Base-by-base conservation (phyloP, 805 yeast genomes). In the Schwanniomyces occidentalis region DNA sequence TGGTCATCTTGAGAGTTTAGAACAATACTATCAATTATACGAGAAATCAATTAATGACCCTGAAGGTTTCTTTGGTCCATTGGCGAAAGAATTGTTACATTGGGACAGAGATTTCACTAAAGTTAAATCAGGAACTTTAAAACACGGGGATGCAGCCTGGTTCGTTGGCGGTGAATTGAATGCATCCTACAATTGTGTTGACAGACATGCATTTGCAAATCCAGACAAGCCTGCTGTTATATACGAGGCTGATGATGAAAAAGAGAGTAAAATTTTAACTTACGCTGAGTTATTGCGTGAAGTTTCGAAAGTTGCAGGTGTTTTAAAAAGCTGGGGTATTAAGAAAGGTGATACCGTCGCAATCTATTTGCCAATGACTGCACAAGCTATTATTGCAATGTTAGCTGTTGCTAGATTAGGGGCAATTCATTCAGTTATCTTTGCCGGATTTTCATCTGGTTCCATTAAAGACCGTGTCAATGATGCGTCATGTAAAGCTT, bases 331-430 rank as follows among this genome's bases (percentile, higher is more conserved):
- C 40, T 66, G 80, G 71, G 90, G 90, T 32, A 80, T 85, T 38
- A 65, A 71, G 41, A 85, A 85, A 63, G 93, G 93, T 49, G 95
- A 85, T 56, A 82, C 89, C 12, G 91, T 85, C 38, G 93, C 93
- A 16, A 85, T 85, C 34, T 85, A 85, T 58, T 69, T 85, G 68
- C 95, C 95, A 51, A 85, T 85, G 93, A 82, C 80, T 44, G 84
- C 90, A 29, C 86, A 84, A 56, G 90, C 93, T 24, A 63, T 85
- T 33, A 68, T 82, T 38, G 78, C 93, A 17, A 63, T 85, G 69
- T 64, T 85, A 61, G 95, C 95, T 16, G 82, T 85, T 52, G 75
- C 78, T 26, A 73, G 95, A 62, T 68, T 85, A 44, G 95, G 95
- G 51, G 95, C 95, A 9, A 69, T 85, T 41, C 95, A 85, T 60